Evolutionary conservation across 495 filamentous ascomycete genomes (phyloP).

Genomic region (Penicillium pulvis): DNA sequence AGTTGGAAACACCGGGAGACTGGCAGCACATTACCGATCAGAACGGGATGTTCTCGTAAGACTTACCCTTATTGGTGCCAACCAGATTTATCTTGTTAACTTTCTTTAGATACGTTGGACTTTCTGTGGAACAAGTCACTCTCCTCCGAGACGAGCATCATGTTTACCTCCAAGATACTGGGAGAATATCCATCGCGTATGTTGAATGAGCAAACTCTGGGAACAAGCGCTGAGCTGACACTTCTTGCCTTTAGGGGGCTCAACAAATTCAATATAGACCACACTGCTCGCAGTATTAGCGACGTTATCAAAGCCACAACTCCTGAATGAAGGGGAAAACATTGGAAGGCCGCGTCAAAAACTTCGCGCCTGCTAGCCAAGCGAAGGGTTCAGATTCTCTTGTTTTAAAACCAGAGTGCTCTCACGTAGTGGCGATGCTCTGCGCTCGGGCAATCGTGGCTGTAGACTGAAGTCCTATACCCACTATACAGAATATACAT

Average conservation of each 20-base stretch:
- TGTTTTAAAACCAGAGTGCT: too few species aligned
- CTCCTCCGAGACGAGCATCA: constrained; percentile 14
- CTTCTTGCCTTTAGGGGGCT: constrained; percentile 12
- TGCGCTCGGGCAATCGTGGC: too few species aligned
- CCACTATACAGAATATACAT: too few species aligned
- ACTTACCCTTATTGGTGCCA: background rate
- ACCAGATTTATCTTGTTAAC: background rate
- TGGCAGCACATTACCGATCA: constrained; percentile 22
- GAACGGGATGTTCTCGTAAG: constrained; percentile 26
- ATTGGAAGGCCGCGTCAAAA: too few species aligned
- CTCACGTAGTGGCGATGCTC: too few species aligned
- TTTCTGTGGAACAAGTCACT: constrained; percentile 18
- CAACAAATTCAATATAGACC: constrained; percentile 18
- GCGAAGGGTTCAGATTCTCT: too few species aligned
- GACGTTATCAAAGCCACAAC: constrained; percentile 16
- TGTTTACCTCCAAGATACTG: constrained; percentile 21
- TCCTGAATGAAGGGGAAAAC: background rate
- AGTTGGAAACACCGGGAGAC: constrained; percentile 17
- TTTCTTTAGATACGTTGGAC: constrained; percentile 17
- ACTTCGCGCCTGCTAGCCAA: too few species aligned
- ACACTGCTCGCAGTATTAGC: constrained; percentile 18
- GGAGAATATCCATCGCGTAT: constrained; percentile 24
- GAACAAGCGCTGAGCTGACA: background rate
- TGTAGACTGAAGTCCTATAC: too few species aligned
- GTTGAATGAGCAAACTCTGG: constrained; percentile 1